Base-by-base conservation (phyloP, 1,139 yeast genomes). In the Pichia kudriavzevii region DNA sequence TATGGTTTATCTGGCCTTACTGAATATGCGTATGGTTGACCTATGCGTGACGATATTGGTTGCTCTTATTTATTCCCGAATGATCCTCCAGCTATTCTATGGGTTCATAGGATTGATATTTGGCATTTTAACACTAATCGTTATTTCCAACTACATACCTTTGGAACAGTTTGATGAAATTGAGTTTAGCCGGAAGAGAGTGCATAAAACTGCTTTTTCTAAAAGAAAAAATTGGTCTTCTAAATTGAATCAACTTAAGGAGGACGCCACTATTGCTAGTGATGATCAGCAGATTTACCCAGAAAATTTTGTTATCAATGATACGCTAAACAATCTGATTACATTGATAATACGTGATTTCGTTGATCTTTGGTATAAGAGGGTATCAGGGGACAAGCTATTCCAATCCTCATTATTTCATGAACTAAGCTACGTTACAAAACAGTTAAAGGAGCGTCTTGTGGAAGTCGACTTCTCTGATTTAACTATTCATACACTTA, bases 351-450 rank as follows among this genome's bases (percentile, higher is more conserved):
- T 80, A 2, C 55, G 72, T 10, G 81, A 78, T 44, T 85, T 81
- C 53, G 66, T 87, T 2, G 54, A 60, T 28, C 54, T 72, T 3
- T 87, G 96, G 96, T 83, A 64, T 48, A 43, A 50, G 3, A 59
- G 60, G 12, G 66, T 80, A 7, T 69, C 82, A 0, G 39, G 53
- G 0, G 69, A 72, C 32, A 44, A 57, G 1, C 49, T 66, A 4
- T 82, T 87, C 46, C 73, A 78, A 5, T 64, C 68, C 2, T 69
- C 70, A 25, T 63, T 85, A 4, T 69, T 66, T 28, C 35, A 51
- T 1, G 72, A 76, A 34, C 52, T 87, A 20, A 61, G 69, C 8
- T 43, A 48, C 3, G 69, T 73, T 0, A 52, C 75, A 2, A 47
- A 46, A 7, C 57, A 58, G 14, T 42, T 84, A 5, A 65, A 67